phyloP scores from a whole-genome alignment of 306 rosid genomes.

The Fagus sylvatica region DNA sequence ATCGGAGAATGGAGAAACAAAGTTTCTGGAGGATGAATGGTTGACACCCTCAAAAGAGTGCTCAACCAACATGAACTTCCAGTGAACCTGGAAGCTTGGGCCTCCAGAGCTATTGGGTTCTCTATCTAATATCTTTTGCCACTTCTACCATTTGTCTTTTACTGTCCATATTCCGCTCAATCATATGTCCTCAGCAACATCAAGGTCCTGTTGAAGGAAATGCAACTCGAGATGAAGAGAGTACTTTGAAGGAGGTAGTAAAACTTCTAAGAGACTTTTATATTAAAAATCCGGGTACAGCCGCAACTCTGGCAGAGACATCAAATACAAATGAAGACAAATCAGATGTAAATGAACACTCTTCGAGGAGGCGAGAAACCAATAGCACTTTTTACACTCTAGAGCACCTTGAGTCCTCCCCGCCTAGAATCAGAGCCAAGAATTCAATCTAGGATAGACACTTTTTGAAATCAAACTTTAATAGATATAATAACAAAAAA shows the following conservation, averaged over 20 bases:
- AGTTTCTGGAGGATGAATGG: slow-evolving; percentile 38
- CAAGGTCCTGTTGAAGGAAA: neutral
- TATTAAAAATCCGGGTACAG: slow-evolving; percentile 5
- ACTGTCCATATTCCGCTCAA: neutral
- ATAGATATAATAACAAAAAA: too few species aligned
- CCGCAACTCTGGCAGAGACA: too few species aligned
- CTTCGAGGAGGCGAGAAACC: too few species aligned
- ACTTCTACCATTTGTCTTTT: slow-evolving; percentile 23
- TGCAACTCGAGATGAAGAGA: neutral
- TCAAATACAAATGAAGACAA: too few species aligned
- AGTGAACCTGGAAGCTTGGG: slow-evolving; percentile 32
- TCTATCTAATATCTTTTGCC: slow-evolving; percentile 25
- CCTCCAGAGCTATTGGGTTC: slow-evolving; percentile 42
- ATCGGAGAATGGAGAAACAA: slow-evolving; percentile 40
- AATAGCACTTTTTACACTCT: too few species aligned
- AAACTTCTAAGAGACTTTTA: slow-evolving; percentile 22
- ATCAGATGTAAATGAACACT: too few species aligned
- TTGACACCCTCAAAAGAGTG: slow-evolving; percentile 29
- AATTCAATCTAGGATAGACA: too few species aligned
- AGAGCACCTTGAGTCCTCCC: too few species aligned
- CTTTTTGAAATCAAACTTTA: too few species aligned
- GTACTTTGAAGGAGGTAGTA: slow-evolving; percentile 18
- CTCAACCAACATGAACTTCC: slow-evolving; percentile 18
- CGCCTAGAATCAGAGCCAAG: too few species aligned
- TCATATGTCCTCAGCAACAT: neutral